Base-by-base conservation (phyloP, 225 moss, liverwort and hornwort genomes). In the Bryoerythrophyllum caledonicum region DNA sequence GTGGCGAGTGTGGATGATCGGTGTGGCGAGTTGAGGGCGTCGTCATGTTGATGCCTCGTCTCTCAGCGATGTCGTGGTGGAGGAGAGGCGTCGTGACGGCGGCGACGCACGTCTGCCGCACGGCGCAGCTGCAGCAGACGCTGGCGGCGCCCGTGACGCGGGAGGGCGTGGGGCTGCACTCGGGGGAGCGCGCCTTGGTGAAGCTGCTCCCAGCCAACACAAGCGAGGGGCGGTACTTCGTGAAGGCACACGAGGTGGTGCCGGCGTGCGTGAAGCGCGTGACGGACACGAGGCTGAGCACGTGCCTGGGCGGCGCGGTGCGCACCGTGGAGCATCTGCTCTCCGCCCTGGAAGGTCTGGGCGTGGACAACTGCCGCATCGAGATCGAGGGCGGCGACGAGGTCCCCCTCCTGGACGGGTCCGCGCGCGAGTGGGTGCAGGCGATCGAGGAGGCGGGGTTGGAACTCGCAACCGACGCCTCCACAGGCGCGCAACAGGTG, bases 331-430 rank as follows among this genome's bases (percentile, higher is more conserved):
- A 99, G 85, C 95, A 99, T 80, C 79, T 99, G 75, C 65, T 99
- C 76, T 99, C 95, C 34, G 93, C 99, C 20, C 67, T 99, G 78
- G 95, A 99, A 80, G 99, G 95, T 17, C 78, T 95, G 52, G 95
- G 99, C 46, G 99, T 99, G 5, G 95, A 95, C 60, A 99, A 99
- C 58, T 99, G 99, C 80, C 88, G 91, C 38, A 95, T 99, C 26
- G 99, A 99, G 71, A 84, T 99, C 26, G 81, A 86, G 53, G 89
- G 89, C 16, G 95, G 93, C 15, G 91, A 75, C 63, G 99, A 99
- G 85, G 89, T 99, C 4, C 93, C 99, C 16, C 71, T 99, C 35
- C 84, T 95, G 30, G 99, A 99, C 74, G 99, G 99, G 6, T 99
- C 99, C 65, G 99, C 99, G 38, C 66, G 73, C 34, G 93, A 87